A percentile compares a stretch with the other conserved stretches of the same genome.
phyloP scores from a whole-genome alignment of 257 asterid species.

The Paraleonurus japonicus region DNA sequence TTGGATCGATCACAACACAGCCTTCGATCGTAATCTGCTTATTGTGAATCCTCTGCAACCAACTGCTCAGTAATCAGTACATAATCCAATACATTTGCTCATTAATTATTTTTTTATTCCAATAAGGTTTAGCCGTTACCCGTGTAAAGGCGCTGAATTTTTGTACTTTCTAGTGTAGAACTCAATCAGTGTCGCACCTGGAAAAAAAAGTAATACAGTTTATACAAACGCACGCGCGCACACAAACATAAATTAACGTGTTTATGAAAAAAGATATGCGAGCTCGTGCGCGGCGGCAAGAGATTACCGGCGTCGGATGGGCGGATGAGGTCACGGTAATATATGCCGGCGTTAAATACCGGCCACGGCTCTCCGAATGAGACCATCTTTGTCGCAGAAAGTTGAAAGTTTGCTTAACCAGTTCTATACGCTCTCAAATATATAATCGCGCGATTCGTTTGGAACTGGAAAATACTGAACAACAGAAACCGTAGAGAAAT shows the following conservation, averaged over 20 bases:
- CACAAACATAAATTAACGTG: not conserved
- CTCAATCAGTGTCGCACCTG: conserved; percentile 66
- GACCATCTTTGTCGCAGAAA: conserved; percentile 16
- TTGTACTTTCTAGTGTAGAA: conserved; percentile 68
- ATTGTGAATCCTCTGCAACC: conserved; percentile 93
- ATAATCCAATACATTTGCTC: conserved; percentile 8
- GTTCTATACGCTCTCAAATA: not conserved
- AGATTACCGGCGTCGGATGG: conserved; percentile 54
- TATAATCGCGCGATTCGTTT: conserved; percentile 10
- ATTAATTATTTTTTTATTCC: not conserved
- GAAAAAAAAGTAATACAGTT: not conserved
- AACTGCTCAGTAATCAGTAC: conserved; percentile 54
- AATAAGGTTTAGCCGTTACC: conserved; percentile 39
- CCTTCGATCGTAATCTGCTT: conserved; percentile 75
- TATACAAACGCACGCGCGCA: not conserved
- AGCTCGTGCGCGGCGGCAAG: not conserved
- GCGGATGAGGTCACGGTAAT: conserved; percentile 59
- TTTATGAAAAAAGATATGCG: not conserved
- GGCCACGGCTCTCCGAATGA: conserved; percentile 84
- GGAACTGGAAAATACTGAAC: conserved; percentile 16
- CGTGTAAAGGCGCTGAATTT: conserved; percentile 77
- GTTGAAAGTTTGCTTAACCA: not conserved
- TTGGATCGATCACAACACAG: conserved; percentile 51
- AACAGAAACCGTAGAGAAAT: not conserved
- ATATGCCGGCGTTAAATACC: conserved; percentile 65